Conservation (phyloP, 352 stramenopile species). For the Globisporangium iwayamae region DNA sequence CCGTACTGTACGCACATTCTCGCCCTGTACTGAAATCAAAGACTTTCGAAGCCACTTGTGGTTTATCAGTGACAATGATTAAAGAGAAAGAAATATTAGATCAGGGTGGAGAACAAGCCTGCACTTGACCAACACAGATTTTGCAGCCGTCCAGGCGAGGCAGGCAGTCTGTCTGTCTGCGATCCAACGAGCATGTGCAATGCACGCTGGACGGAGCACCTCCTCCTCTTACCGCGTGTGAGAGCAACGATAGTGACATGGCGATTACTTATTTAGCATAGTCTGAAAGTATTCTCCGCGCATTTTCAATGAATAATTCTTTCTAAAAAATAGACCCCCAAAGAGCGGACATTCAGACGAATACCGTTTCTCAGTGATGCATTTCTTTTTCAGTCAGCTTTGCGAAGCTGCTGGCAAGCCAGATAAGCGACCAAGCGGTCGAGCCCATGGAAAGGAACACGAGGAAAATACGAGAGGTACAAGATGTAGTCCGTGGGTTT, state of each 20-base stretch:
- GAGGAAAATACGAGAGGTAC: not conserved
- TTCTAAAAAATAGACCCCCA: constrained; percentile 2
- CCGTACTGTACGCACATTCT: not conserved
- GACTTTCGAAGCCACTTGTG: not conserved
- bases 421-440: not conserved
- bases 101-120: not conserved
- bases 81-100: not conserved
- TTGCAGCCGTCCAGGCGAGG: not conserved
- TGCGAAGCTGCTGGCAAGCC: not conserved
- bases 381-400: not conserved
- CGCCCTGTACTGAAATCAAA: not conserved
- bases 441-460: not conserved
- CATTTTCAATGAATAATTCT: not conserved
- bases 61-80: not conserved
- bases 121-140: not conserved
- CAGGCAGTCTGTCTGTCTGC: not conserved
- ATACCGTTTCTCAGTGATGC: not conserved
- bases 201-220: not conserved
- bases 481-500: not conserved
- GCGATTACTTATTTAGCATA: not conserved
- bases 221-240: not conserved
- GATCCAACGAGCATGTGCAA: not conserved
- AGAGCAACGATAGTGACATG: constrained; percentile 6
- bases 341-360: constrained; percentile 2
- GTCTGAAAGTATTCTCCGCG: not conserved